Base-by-base conservation (phyloP, 2,329 filamentous ascomycete genomes). In the Aureobasidium uvarum region DNA sequence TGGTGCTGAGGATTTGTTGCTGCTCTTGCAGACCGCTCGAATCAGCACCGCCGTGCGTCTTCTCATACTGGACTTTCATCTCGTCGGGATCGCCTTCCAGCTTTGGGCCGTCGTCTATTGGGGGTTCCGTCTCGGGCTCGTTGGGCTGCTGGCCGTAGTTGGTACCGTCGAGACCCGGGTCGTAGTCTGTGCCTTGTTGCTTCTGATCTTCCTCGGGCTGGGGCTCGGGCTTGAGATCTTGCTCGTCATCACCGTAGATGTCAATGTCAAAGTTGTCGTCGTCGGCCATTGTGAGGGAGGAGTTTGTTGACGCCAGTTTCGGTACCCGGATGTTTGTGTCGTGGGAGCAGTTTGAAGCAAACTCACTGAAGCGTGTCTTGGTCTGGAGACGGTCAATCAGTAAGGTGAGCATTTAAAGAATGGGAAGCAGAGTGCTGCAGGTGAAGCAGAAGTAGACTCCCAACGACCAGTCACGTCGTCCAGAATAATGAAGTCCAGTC, bases 211-310 rank as follows among this genome's bases (percentile, higher is more conserved):
- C 52, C 43, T 66, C 41, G 18, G 64, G 43, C 48, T 71, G 51
- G 28, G 66, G 58, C 28, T 65, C 36, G 45, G 63, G 58, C 31
- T 67, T 60, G 36, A 58, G 50, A 39, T 75, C 71, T 38, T 71
- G 69, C 39, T 73, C 77, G 62, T 86, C 84, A 72, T 88, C 85
- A 69, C 86, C 86, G 73, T 88, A 88, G 77, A 89, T 87, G 75
- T 89, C 86, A 80, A 89, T 87, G 71, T 89, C 86, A 80, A 88
- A 88, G 73, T 86, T 87, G 76, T 88, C 86, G 77, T 88, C 86
- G 74, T 87, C 85, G 73, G 84, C 80, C 74, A 68, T 68, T 14
- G 31, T 51, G 62, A 25, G 50, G 41, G 52, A 56, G n/a, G 28
- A 36, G 46, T 23, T 28, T 52, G 39, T 45, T 43, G n/a, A 43